Evolutionary conservation across 2,329 filamentous ascomycete species (phyloP).

Genomic region (Penicillium fuscoglaucum): DNA sequence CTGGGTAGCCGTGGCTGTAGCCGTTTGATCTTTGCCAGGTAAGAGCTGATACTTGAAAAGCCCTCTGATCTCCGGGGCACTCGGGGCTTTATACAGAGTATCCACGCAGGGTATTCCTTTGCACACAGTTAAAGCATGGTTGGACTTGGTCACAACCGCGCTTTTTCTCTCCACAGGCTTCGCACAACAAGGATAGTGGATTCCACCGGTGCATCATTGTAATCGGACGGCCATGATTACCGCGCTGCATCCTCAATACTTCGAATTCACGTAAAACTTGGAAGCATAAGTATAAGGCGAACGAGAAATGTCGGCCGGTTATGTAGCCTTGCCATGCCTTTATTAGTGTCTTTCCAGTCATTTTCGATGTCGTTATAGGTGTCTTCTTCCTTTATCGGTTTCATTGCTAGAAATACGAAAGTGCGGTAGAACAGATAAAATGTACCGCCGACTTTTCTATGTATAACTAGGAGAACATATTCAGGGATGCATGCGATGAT

Average conservation of each 20-base stretch:
- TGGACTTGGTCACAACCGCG: constrained; percentile 24
- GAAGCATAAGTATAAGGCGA: not conserved
- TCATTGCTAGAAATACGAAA: not conserved
- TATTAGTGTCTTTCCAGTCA: not conserved
- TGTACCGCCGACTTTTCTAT: too few species aligned
- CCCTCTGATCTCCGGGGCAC: not conserved
- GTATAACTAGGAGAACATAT: not conserved
- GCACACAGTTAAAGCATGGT: constrained; percentile 25
- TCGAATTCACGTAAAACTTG: not conserved
- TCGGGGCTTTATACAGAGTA: constrained; percentile 15
- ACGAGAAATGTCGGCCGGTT: not conserved
- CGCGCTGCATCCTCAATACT: constrained; percentile 13
- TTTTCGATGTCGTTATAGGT: not conserved
- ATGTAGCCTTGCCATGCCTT: not conserved
- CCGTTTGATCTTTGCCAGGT: not conserved
- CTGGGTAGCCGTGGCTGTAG: not conserved
- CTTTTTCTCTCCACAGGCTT: constrained; percentile 24
- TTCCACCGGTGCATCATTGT: constrained; percentile 37
- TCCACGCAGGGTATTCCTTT: constrained; percentile 19
- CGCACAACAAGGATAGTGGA: constrained; percentile 20
- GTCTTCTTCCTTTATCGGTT: not conserved
- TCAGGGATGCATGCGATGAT: not conserved
- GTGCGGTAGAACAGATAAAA: not conserved
- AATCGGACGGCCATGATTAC: constrained; percentile 19
- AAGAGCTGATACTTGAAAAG: not conserved